Conservation (phyloP, 164 flowering plant genomes). For the Saururus chinensis region DNA sequence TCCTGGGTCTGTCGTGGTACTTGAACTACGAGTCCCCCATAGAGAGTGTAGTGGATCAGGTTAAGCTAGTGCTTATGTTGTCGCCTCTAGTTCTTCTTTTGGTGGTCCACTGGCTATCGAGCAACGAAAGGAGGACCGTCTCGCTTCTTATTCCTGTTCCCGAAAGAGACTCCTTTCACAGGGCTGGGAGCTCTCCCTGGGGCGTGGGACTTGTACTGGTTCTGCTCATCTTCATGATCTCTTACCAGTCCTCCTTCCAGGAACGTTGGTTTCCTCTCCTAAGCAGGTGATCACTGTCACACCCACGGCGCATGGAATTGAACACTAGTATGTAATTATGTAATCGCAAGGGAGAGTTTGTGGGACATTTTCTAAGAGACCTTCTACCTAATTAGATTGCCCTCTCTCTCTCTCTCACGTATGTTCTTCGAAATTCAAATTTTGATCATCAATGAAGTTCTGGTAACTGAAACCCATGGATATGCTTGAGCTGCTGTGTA, state of each 20-base stretch:
- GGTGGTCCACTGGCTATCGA: constrained; percentile 44
- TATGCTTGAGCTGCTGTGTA: too few relatives aligned
- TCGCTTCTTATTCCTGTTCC: constrained; percentile 39
- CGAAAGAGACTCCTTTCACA: constrained; percentile 57
- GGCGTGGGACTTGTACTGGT: constrained; percentile 69
- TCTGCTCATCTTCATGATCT: constrained; percentile 68
- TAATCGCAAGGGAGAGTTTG: too few relatives aligned
- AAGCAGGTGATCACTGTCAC: constrained; percentile 10
- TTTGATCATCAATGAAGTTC: not conserved
- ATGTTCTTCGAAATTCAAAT: not conserved
- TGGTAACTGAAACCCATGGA: too few relatives aligned
- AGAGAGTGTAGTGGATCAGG: constrained; percentile 37
- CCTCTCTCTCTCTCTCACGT: not conserved
- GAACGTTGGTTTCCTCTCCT: constrained; percentile 84
- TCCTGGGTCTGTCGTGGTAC: constrained; percentile 56
- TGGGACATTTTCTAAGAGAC: not conserved
- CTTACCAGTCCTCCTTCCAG: constrained; percentile 62
- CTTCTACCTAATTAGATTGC: not conserved
- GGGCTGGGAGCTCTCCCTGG: constrained; percentile 91
- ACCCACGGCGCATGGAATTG: not conserved
- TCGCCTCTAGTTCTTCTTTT: constrained; percentile 56
- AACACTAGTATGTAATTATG: constrained; percentile 4
- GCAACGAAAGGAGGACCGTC: constrained; percentile 17
- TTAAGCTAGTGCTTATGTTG: constrained; percentile 48
- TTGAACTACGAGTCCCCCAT: constrained; percentile 46